Conservation (phyloP, 2,329 filamentous ascomycete genomes). For the Lithohypha guttulata region DNA sequence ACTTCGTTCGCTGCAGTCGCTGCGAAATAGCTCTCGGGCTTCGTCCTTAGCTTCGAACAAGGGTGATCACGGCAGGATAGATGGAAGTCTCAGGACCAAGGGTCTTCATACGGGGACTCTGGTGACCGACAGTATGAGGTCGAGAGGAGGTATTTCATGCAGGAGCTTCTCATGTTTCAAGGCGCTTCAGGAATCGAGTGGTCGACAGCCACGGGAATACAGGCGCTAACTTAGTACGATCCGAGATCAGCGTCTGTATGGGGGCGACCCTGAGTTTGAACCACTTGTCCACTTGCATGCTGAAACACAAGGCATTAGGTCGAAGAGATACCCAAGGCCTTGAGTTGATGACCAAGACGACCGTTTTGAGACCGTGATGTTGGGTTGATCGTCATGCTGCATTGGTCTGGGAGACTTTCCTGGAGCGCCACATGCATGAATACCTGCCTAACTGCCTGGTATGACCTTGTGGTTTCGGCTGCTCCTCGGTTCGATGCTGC, state of each 20-base stretch:
- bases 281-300: background rate
- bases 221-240: conserved; percentile 1
- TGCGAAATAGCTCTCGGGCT: conserved; percentile 1
- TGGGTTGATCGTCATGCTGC: too few species aligned
- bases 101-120: background rate
- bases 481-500: background rate
- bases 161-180: conserved; percentile 9
- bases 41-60: conserved; percentile 7
- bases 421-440: background rate
- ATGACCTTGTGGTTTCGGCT: background rate
- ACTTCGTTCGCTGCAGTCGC: background rate
- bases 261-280: background rate
- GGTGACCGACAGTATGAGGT: background rate
- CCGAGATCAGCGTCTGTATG: background rate
- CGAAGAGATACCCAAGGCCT: conserved; percentile 8
- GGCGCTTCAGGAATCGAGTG: conserved; percentile 4
- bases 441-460: background rate
- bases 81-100: conserved; percentile 1
- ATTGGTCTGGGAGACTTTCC: too few species aligned
- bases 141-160: conserved; percentile 3
- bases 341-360: background rate
- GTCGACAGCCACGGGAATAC: conserved; percentile 5
- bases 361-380: conserved; percentile 7
- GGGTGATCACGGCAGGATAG: conserved; percentile 6
- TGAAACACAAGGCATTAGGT: conserved; percentile 6